These are phyloP conservation scores for Lomentospora prolificans DNA, from an alignment of 2,329 filamentous ascomycete genomes.

Conservation along the genomic window DNA sequence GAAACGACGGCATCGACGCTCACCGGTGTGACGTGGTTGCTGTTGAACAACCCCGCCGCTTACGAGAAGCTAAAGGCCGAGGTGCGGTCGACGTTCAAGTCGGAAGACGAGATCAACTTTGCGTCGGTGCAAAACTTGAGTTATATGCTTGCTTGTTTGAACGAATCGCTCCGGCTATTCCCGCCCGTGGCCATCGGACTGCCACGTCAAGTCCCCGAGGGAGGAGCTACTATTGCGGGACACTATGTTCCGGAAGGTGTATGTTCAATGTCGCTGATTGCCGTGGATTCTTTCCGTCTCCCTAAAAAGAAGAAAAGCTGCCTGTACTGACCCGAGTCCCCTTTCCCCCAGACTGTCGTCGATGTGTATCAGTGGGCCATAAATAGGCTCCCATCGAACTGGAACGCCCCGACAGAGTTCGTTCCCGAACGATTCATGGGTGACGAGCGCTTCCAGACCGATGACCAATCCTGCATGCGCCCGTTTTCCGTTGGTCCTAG, in stretches of 20 bases:
- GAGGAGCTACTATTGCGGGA: conserved; percentile 22
- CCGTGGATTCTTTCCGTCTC: conserved; percentile 4
- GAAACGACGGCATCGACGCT: conserved; percentile 25
- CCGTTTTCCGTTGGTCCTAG: conserved; percentile 38
- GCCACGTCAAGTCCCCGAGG: conserved; percentile 19
- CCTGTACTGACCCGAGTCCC: no score
- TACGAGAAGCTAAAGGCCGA: conserved; percentile 25
- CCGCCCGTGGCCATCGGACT: conserved; percentile 19
- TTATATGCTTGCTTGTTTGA: conserved; percentile 25
- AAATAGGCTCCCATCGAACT: conserved; percentile 33
- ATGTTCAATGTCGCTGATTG: conserved; percentile 17
- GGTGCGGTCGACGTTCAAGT: conserved; percentile 3
- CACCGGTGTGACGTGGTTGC: conserved; percentile 17
- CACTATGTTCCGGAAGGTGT: conserved; percentile 22
- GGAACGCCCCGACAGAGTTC: conserved; percentile 32
- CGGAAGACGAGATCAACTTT: conserved; percentile 3
- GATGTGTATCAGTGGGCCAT: conserved; percentile 33
- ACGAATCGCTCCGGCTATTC: conserved; percentile 32
- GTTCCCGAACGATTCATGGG: conserved; percentile 37
- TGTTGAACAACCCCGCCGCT: conserved; percentile 20
- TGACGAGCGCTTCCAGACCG: conserved; percentile 26
- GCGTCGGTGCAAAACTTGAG: background rate
- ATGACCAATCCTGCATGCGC: conserved; percentile 32
- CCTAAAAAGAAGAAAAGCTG: no score
- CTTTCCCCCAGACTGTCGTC: conserved; percentile 25